Conservation (phyloP, 768 basidiomycete genomes). For the Infundibulicybe gibba region DNA sequence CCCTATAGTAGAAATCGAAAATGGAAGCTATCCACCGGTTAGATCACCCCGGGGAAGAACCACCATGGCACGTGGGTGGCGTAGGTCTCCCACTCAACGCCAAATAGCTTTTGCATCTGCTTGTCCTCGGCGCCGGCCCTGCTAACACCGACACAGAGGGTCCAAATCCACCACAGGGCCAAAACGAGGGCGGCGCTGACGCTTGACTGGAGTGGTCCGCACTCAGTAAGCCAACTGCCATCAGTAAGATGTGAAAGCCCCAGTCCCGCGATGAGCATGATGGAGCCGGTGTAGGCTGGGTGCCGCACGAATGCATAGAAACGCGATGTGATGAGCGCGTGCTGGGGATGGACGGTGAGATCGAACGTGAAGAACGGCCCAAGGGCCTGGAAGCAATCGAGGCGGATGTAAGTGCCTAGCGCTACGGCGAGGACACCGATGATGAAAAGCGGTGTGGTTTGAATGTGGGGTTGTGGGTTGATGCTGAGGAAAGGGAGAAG, state of each 20-base stretch:
- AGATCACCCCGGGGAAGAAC: slow-evolving; percentile 47
- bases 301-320: slow-evolving; percentile 52
- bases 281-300: slow-evolving; percentile 54
- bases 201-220: slow-evolving; percentile 27
- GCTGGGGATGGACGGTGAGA: slow-evolving; percentile 48
- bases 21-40: not conserved
- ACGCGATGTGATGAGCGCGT: slow-evolving; percentile 45
- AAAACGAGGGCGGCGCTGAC: slow-evolving; percentile 22
- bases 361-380: slow-evolving; percentile 54
- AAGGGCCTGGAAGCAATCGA: slow-evolving; percentile 18
- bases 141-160: slow-evolving; percentile 41
- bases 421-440: slow-evolving; percentile 39
- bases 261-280: slow-evolving; percentile 44
- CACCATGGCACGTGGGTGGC: slow-evolving; percentile 39
- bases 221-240: slow-evolving; percentile 46
- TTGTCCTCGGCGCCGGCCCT: slow-evolving; percentile 48
- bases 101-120: slow-evolving; percentile 43
- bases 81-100: slow-evolving; percentile 44
- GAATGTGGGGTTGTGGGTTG: slow-evolving; percentile 13
- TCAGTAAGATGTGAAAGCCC: slow-evolving; percentile 40
- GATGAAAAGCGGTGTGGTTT: slow-evolving; percentile 39
- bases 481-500: slow-evolving; percentile 29
- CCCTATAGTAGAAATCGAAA: too few relatives aligned
- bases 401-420: slow-evolving; percentile 43
- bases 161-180: slow-evolving; percentile 47